Percentiles rank a stretch among this genome's conserved stretches.
Evolutionary conservation across 75 land plant species (phyloP).

Genomic region (Azolla pinnata): DNA sequence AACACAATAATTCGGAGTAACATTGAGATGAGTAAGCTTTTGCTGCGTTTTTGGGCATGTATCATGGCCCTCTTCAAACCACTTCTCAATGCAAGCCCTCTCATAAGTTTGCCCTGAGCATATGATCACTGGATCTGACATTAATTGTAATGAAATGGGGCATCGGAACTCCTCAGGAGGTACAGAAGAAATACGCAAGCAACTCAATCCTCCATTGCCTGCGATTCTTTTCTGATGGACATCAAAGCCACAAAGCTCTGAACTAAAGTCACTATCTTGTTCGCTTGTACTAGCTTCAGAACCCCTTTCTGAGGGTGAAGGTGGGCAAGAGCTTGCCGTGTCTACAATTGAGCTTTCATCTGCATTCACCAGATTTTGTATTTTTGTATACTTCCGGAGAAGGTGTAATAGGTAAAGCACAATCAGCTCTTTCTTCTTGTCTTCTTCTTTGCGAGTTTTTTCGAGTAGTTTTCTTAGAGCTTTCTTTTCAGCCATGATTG

Average conservation of each 20-base stretch:
- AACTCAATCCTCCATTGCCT: conserved; percentile 13
- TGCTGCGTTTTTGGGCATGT: conserved; percentile 95
- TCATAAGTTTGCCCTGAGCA: conserved; percentile 96
- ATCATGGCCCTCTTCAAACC: conserved; percentile 81
- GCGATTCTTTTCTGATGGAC: conserved; percentile 30
- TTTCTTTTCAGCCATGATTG: conserved; percentile 63
- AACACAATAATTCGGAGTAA: conserved; percentile 87
- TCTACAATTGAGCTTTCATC: conserved; percentile 44
- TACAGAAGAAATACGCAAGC: conserved; percentile 28
- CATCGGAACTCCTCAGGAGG: conserved; percentile 91
- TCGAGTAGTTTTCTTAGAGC: conserved; percentile 64
- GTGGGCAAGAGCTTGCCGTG: conserved; percentile 44
- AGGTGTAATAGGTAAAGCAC: conserved; percentile 67
- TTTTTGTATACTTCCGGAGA: conserved; percentile 62
- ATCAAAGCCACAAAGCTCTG: conserved; percentile 42
- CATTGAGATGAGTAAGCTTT: conserved; percentile 50
- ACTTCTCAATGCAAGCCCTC: conserved; percentile 77
- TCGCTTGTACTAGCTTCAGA: conserved; percentile 27
- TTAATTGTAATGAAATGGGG: conserved; percentile 90
- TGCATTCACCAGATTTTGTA: conserved; percentile 40
- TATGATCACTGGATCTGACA: conserved; percentile 95
- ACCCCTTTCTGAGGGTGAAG: conserved; percentile 43
- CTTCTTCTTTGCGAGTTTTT: conserved; percentile 63
- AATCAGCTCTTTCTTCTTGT: conserved; percentile 76
- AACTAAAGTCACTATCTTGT: conserved; percentile 10